Evolutionary conservation across 352 stramenopile species (phyloP), one percentile per base, ranked within the genome.

Genomic region (Globisporangium sylvaticum): DNA sequence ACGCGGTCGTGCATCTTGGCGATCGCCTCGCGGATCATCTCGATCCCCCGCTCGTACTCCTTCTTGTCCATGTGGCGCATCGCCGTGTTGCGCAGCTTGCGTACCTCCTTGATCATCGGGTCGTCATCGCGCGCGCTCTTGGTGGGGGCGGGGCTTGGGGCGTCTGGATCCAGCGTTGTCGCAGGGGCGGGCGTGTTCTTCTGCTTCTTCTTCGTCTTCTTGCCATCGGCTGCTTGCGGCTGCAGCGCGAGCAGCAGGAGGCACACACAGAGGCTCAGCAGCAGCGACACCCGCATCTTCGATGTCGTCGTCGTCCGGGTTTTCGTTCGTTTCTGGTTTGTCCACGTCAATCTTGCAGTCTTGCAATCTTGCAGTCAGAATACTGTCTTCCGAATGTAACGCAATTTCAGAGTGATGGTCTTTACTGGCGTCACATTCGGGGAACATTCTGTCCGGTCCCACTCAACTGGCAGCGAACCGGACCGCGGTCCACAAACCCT

Each of bases 21-120:
- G 24, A 95, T 83, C 14, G 87, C 85, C 22, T 77, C 71, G 10
- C 87, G 84, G n/a, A 94, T 71, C 60, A 86, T 88, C 18, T 78
- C 72, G 34, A 92, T 88, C 31, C 83, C 64, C 20, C 65, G 60
- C 24, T 73, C 50, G 62, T 87, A 92, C 52, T 79, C 64, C 22
- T 75, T 76, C 37, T 72, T 72, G 73, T 95, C 87, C 67, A 92
- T 95, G 34, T 79, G 74, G 54, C 83, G 83, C 80, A 94, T 90
- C 14, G 85, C 87, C 2, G 78, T 59, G 73, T 95, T 94, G 37
- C 87, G 85, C 54, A 94, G 72, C 0, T 74, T 74, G 27, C 85
- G 85, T 48, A 94, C 76, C n/a, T 80, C 64, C 57, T 81, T 71
- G 74, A 94, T 85, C 14, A 75, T 76, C 1, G 87, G 85, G 65